Evolutionary conservation across 2,329 filamentous ascomycete genomes (phyloP).

Genomic region (Alternaria postmessia): DNA sequence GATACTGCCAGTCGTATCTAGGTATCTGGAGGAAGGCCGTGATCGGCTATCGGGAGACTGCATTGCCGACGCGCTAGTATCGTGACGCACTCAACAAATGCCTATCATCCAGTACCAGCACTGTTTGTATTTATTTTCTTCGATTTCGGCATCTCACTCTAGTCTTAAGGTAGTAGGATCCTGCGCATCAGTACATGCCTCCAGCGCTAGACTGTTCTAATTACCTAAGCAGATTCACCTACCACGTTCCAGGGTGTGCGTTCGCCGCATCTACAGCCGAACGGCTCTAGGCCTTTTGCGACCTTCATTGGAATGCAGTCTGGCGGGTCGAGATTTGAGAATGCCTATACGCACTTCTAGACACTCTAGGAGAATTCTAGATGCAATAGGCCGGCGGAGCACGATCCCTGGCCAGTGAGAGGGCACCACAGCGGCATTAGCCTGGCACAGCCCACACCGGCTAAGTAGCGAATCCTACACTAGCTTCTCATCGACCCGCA

Average conservation of each 20-base stretch:
- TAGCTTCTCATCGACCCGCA: constrained; percentile 5
- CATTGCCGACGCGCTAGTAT: constrained; percentile 3
- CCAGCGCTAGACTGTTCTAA: no score
- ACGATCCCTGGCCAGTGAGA: neutral
- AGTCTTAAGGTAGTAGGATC: neutral
- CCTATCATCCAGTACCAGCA: neutral
- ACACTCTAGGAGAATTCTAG: neutral
- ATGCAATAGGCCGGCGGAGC: neutral
- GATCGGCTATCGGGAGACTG: neutral
- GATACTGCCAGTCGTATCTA: neutral
- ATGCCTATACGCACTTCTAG: neutral
- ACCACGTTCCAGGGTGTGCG: neutral
- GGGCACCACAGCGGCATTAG: neutral
- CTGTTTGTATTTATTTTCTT: neutral
- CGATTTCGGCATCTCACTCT: neutral
- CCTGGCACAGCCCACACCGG: neutral
- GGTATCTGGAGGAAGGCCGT: no score
- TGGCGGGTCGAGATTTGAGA: neutral
- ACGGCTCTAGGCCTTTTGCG: neutral
- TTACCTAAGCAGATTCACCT: neutral
- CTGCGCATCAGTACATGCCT: neutral
- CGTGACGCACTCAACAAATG: neutral
- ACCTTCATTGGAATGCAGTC: neutral
- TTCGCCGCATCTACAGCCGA: neutral
- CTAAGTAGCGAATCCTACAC: neutral